Base-by-base conservation (phyloP, 192 early-diverging fungal genomes). In the Paraglomus occultum region DNA sequence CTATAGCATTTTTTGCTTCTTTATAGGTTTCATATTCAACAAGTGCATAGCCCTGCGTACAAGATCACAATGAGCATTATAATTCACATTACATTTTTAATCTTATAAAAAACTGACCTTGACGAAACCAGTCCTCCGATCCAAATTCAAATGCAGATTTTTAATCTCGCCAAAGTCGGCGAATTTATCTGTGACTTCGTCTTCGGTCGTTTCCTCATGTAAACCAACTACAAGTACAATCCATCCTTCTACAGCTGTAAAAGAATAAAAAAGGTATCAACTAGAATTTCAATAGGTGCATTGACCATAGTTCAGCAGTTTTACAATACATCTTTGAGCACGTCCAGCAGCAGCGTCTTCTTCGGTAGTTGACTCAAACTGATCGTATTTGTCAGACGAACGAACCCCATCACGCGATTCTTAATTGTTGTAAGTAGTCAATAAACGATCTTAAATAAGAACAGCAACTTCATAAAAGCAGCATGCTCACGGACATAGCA, bases 161-260 rank as follows among this genome's bases (percentile, higher is more conserved):
- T 94, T 93, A 55, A 95, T 87, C 17, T 85, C 85, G n/a, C 96
- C 96, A 82, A 81, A 97, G 52, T 97, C 95, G 22, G 87, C 84
- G 70, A 95, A 97, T 65, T 86, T 83, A 74, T 98, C 92, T 66
- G 76, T 85, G 57, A 98, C 74, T 51, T 92, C 91, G 17, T 98
- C 96, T 70, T 97, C 96, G 23, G 87, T 90, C 9, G 94, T 89
- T 76, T 98, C 96, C 75, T 98, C 95, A 77, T 98, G 94, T 18
- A 98, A 82, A 42, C 92, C 93, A 0, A 93, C 94, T 9, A 92
- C 88, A n/a, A 98, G 75, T 5, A 98, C 76, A 46, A 98, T 94
- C 96, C 96, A 98, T 42, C 96, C 96, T 73, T 98, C 96, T 23
- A 97, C 83, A 40, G 85, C 85, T 87, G 7, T 1, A 49, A 55